These are phyloP conservation scores for Pulveroboletus sp. DNA, from an alignment of 1,284 basidiomycete genomes.

Conservation along the genomic window DNA sequence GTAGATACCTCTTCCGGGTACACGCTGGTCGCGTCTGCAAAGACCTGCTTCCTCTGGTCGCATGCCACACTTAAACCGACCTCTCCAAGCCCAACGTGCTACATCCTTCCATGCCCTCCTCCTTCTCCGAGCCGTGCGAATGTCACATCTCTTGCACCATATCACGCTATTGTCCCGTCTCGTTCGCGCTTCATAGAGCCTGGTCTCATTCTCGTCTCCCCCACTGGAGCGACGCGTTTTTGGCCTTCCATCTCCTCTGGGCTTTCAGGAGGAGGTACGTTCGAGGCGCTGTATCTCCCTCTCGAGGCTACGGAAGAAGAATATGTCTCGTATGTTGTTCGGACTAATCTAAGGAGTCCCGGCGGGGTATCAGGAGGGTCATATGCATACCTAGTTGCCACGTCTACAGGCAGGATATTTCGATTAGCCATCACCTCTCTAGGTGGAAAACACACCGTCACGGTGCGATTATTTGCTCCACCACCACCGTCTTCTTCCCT, in stretches of 20 bases:
- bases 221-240: constrained; percentile 65
- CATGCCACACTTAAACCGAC: constrained; percentile 53
- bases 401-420: constrained; percentile 65
- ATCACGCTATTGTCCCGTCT: constrained; percentile 69
- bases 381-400: constrained; percentile 57
- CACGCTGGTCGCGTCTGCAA: constrained; percentile 66
- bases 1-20: constrained; percentile 73
- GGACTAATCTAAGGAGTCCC: constrained; percentile 56
- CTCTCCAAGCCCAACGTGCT: constrained; percentile 63
- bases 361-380: constrained; percentile 5
- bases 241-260: constrained; percentile 83
- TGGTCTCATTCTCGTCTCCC: constrained; percentile 70
- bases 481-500: constrained; percentile 48
- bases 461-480: constrained; percentile 56
- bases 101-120: constrained; percentile 73
- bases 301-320: constrained; percentile 51
- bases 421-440: constrained; percentile 63
- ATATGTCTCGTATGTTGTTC: constrained; percentile 61
- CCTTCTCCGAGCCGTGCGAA: constrained; percentile 36
- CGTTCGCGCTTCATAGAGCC: constrained; percentile 63
- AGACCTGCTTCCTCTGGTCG: constrained; percentile 83
- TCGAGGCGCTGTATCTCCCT: constrained; percentile 51
- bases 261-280: constrained; percentile 77
- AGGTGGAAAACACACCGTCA: constrained; percentile 65
- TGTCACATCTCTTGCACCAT: constrained; percentile 49